Evolutionary conservation across 257 asterid genomes (phyloP).

Genomic region (Knoxia roxburghii): DNA sequence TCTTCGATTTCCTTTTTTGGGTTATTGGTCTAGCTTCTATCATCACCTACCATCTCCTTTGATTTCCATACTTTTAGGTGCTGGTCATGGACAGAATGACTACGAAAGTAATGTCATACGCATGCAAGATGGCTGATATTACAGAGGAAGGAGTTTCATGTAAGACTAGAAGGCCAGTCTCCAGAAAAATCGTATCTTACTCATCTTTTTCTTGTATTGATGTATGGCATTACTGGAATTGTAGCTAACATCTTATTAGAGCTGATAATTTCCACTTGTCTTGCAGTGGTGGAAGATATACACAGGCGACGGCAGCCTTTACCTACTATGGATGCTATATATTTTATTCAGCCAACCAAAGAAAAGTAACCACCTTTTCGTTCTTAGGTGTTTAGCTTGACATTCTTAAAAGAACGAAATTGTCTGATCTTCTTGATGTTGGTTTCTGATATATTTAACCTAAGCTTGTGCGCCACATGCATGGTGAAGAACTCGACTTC

Average conservation of each 20-base stretch:
- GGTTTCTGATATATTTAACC: conserved; percentile 3
- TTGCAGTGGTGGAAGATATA: conserved; percentile 99
- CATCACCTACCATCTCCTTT: conserved; percentile 12
- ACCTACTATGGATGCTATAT: conserved; percentile 96
- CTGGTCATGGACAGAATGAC: conserved; percentile 97
- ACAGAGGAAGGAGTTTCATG: conserved; percentile 99
- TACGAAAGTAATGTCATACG: conserved; percentile 81
- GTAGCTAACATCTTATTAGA: background rate
- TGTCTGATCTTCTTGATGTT: conserved; percentile 1
- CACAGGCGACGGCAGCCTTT: conserved; percentile 92
- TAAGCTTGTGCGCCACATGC: background rate
- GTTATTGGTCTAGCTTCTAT: conserved; percentile 2
- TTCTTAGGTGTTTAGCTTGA: conserved; percentile 1
- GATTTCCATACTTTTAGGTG: conserved; percentile 52
- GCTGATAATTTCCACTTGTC: conserved; percentile 27
- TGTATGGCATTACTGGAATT: background rate
- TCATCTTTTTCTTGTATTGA: conserved; percentile 12
- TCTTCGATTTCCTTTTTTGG: background rate
- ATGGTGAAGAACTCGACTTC: conserved; percentile 3
- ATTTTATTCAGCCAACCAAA: conserved; percentile 91
- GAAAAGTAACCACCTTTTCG: conserved; percentile 53
- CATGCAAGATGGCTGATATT: conserved; percentile 99
- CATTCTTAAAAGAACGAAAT: background rate
- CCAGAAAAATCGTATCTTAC: conserved; percentile 25
- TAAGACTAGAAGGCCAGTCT: conserved; percentile 72